phyloP scores from a whole-genome alignment of 2,329 filamentous ascomycete genomes.

The Penicillium sp. region DNA sequence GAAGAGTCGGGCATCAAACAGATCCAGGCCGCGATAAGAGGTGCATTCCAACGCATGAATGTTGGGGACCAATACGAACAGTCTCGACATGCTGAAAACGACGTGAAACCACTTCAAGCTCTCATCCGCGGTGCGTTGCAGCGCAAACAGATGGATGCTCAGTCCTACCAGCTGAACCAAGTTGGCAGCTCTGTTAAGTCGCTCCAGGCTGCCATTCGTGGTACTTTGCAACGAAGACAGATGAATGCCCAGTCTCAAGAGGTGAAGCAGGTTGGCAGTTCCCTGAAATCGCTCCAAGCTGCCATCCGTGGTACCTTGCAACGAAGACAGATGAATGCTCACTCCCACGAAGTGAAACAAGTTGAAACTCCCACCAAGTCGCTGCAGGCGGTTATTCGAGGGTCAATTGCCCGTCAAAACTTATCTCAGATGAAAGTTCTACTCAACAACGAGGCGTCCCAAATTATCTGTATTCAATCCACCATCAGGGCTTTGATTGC shows the following conservation, averaged over 20 bases:
- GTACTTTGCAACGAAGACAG: constrained; percentile 57
- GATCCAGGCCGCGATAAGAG: constrained; percentile 57
- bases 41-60: constrained; percentile 43
- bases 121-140: constrained; percentile 65
- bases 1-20: constrained; percentile 46
- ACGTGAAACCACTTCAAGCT: constrained; percentile 62
- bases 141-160: constrained; percentile 45
- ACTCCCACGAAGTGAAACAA: constrained; percentile 41
- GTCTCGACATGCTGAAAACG: constrained; percentile 48
- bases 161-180: constrained; percentile 44
- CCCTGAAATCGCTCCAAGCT: constrained; percentile 53
- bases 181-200: constrained; percentile 47
- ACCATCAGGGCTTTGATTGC: constrained; percentile 34
- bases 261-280: constrained; percentile 52
- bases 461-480: constrained; percentile 39
- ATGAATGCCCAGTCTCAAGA: constrained; percentile 29
- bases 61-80: constrained; percentile 39
- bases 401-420: constrained; percentile 48
- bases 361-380: constrained; percentile 49
- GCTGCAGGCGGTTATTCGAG: constrained; percentile 61
- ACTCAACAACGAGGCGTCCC: constrained; percentile 27
- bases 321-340: constrained; percentile 45
- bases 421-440: constrained; percentile 24
- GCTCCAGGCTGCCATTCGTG: constrained; percentile 64
- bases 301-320: constrained; percentile 65